Evolutionary conservation across 345 rosid species (phyloP), one percentile per base, ranked within the genome.

Genomic region (Aegle marmelos): DNA sequence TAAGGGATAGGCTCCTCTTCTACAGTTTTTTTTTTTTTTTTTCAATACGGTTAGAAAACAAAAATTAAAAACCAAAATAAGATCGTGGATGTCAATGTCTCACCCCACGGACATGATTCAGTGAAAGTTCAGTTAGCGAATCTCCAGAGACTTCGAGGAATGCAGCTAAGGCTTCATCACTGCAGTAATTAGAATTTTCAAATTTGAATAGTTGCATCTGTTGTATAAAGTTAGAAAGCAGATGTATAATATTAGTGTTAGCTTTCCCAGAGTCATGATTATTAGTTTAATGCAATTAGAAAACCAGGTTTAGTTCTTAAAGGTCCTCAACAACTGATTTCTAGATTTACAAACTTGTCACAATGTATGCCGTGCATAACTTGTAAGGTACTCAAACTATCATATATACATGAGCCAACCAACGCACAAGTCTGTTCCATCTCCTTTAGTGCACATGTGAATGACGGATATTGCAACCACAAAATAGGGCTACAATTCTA

Each of bases 111-210:
- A 89, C 70, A 62, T 83, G 81, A 71, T 87, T 85, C 68, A 91
- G 81, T 62, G 85, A 79, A 74, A 90, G 88, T 68, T 89, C 83
- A 80, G 53, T 73, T 17, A 90, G 80, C 74, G 78, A 71, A 82
- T 83, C 79, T 74, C 93, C 94, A 1, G 82, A 80, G 61, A 86
- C 78, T 78, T 89, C 88, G 73, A 90, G 76, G 78, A 85, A 91
- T 39, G 90, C 88, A 10, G 94, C 92, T 80, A 91, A 33, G 72
- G 86, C 92, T 87, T 80, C 88, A 57, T 90, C 96, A 78, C 96
- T 91, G 74, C 58, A 25, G 65, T 34, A 79, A 31, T 82, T 50
- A 58, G 72, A 59, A 33, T 75, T 39, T 73, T 33, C 65, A 63
- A 19, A 77, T 39, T 73, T 33, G 56, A 63, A 19, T 25, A 13